Conservation (phyloP, 2,329 filamentous ascomycete genomes). For the Scedosporium apiospermum region DNA sequence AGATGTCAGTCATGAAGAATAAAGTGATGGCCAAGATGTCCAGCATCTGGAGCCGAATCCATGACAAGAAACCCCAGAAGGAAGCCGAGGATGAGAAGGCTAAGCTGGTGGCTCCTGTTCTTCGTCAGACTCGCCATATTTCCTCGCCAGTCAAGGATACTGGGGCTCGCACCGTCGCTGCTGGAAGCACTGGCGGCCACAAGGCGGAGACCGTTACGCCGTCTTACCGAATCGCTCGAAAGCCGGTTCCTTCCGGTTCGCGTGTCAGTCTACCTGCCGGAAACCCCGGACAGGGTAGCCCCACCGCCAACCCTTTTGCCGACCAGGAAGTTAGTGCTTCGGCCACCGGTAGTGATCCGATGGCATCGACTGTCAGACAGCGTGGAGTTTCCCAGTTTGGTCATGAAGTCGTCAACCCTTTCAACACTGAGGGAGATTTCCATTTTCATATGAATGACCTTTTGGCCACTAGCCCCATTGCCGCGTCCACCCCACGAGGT, state of each 20-base stretch:
- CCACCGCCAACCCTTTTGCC: neutral
- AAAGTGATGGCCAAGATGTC: constrained; percentile 25
- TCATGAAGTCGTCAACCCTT: no score
- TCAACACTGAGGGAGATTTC: no score
- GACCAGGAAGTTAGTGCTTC: no score
- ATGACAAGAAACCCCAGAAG: constrained; percentile 16
- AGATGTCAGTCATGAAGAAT: constrained; percentile 18
- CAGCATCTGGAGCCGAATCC: constrained; percentile 21
- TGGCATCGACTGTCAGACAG: no score
- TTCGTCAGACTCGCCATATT: no score
- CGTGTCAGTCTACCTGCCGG: neutral
- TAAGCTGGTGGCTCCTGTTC: neutral
- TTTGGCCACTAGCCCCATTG: no score
- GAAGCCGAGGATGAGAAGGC: constrained; percentile 7
- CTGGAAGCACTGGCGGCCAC: constrained; percentile 3
- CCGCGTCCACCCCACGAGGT: no score
- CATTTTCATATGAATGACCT: no score
- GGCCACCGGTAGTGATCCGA: no score
- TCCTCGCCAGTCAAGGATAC: neutral
- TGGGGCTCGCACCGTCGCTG: neutral
- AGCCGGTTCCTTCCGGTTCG: neutral
- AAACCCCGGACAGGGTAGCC: neutral
- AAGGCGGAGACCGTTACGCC: constrained; percentile 1
- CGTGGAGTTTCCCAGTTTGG: no score
- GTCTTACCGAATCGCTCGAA: neutral